These are phyloP conservation scores for Sanguinoderma infundibulare DNA, from an alignment of 1,284 basidiomycete species.

Conservation along the genomic window DNA sequence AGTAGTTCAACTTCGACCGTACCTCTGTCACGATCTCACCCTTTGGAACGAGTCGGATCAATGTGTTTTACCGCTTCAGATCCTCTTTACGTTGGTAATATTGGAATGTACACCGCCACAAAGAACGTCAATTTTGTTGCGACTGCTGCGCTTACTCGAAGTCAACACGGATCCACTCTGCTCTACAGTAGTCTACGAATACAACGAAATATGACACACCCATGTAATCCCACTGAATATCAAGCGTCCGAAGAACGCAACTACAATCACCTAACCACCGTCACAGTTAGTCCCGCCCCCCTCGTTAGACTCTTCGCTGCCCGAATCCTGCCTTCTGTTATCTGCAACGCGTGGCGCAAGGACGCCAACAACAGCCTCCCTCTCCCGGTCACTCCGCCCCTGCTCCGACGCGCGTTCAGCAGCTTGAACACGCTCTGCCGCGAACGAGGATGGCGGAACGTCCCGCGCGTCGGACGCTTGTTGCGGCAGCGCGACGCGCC, in stretches of 20 bases:
- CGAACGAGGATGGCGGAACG: background rate
- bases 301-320: background rate
- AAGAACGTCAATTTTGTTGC: too few species aligned
- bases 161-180: too few species aligned
- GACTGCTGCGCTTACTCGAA: too few species aligned
- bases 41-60: background rate
- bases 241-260: too few species aligned
- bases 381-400: background rate
- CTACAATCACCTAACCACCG: too few species aligned
- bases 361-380: background rate
- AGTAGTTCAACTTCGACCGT: background rate
- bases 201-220: too few species aligned
- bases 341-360: background rate
- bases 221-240: too few species aligned
- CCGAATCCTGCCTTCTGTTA: background rate
- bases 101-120: background rate
- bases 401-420: background rate
- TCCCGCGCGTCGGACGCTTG: background rate
- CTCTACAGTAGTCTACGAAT: too few species aligned
- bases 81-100: background rate
- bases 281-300: too few species aligned
- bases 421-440: background rate
- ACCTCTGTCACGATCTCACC: too few species aligned
- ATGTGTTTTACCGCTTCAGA: background rate
- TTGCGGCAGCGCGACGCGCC: background rate